Evolutionary conservation across 192 early-diverging fungal species (phyloP).

Genomic region (Linnemannia zychae): DNA sequence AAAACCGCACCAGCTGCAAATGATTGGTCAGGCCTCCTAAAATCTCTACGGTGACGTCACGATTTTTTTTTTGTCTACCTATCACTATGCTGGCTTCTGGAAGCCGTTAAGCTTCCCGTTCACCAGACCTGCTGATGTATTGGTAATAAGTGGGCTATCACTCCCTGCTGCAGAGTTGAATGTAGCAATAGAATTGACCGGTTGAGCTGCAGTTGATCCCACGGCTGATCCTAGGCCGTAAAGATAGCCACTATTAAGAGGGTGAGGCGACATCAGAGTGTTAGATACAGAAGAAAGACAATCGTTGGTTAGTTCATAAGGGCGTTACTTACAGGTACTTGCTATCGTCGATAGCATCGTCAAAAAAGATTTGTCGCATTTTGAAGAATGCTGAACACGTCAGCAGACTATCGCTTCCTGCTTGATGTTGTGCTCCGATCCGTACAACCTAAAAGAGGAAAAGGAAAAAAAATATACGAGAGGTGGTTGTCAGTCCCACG

Average conservation of each 20-base stretch:
- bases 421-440: conserved; percentile 98
- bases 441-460: conserved; percentile 73
- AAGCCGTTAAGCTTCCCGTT: conserved; percentile 24
- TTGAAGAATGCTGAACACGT: conserved; percentile 96
- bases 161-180: conserved; percentile 35
- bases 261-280: neutral
- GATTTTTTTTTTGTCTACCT: conserved; percentile 1
- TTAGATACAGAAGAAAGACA: neutral
- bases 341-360: conserved; percentile 92
- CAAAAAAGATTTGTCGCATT: conserved; percentile 96
- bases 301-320: neutral
- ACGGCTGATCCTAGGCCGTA: conserved; percentile 57
- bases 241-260: conserved; percentile 54
- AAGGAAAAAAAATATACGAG: neutral
- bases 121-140: conserved; percentile 12
- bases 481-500: neutral
- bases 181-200: conserved; percentile 24
- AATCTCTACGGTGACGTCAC: neutral
- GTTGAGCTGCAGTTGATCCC: conserved; percentile 25
- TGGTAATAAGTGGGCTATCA: conserved; percentile 33
- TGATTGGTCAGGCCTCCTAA: conserved; percentile 6
- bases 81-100: conserved; percentile 23
- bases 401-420: conserved; percentile 94
- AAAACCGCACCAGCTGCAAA: conserved; percentile 3
- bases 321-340: conserved; percentile 77